phyloP scores from a whole-genome alignment of 1,139 yeast species.

The Hansenula anomala region DNA sequence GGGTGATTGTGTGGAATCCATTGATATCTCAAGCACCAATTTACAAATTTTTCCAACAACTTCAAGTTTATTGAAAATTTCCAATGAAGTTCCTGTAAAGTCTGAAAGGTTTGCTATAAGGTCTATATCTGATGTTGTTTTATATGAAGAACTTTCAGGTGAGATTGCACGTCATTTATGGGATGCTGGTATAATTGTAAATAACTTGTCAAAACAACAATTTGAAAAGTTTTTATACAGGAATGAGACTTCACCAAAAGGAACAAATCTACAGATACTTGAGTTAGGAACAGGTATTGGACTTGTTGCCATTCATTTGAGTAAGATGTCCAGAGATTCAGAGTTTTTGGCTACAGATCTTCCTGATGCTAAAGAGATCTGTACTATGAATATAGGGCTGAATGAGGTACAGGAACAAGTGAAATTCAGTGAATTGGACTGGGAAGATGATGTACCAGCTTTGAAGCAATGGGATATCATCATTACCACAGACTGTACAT shows the following conservation, averaged over 20 bases:
- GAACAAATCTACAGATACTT: conserved; percentile 11
- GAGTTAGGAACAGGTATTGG: conserved; percentile 27
- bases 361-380: conserved; percentile 22
- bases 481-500: conserved; percentile 23
- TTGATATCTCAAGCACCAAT: not conserved
- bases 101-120: conserved; percentile 17
- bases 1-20: conserved; percentile 3
- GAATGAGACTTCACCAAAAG: not conserved
- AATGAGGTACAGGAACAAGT: conserved; percentile 9
- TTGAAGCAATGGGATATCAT: conserved; percentile 19
- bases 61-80: conserved; percentile 15
- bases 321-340: conserved; percentile 10
- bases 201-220: conserved; percentile 3
- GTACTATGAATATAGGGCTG: conserved; percentile 18
- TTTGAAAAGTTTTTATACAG: conserved; percentile 6
- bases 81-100: conserved; percentile 12
- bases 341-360: conserved; percentile 21
- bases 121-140: conserved; percentile 2
- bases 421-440: conserved; percentile 20
- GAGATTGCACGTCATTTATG: conserved; percentile 26
- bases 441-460: conserved; percentile 17
- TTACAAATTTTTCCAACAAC: conserved; percentile 12
- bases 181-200: conserved; percentile 24
- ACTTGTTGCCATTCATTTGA: conserved; percentile 17
- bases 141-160: conserved; percentile 23